These are phyloP conservation scores for Botryosphaeria dothidea DNA, from an alignment of 2,329 filamentous ascomycete species.

Conservation along the genomic window DNA sequence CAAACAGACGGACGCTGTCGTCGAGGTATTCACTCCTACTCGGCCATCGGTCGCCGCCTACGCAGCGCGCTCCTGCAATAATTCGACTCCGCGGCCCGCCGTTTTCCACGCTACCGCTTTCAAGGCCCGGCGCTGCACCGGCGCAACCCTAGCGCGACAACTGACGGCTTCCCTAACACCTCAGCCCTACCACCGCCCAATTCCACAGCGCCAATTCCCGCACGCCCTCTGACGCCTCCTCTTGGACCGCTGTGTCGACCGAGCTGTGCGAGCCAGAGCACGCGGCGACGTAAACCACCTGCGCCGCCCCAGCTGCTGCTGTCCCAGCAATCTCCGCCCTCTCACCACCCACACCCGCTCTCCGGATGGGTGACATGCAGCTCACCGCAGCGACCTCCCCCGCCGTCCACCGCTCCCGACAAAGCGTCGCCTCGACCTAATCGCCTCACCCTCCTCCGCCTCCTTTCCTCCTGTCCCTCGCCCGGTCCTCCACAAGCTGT, in stretches of 20 bases:
- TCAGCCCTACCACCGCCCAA: constrained; percentile 20
- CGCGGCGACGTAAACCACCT: neutral
- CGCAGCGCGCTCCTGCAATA: neutral
- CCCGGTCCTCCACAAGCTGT: neutral
- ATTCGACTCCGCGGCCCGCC: neutral
- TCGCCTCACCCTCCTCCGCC: neutral
- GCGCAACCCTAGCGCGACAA: constrained; percentile 13
- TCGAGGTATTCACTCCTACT: neutral
- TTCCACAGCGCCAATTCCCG: constrained; percentile 1
- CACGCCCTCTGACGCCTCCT: neutral
- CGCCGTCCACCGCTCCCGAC: constrained; percentile 6
- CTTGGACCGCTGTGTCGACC: constrained; percentile 6
- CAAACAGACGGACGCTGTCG: constrained; percentile 10
- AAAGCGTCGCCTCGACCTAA: neutral
- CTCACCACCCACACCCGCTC: constrained; percentile 13
- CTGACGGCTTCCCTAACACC: constrained; percentile 10
- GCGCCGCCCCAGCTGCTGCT: neutral
- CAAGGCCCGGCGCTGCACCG: constrained; percentile 6
- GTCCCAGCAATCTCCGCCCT: constrained; percentile 4
- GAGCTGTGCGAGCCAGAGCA: constrained; percentile 3
- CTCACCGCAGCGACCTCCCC: constrained; percentile 12
- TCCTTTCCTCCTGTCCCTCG: neutral
- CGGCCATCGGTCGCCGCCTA: neutral
- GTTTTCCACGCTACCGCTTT: constrained; percentile 13
- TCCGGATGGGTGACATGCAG: constrained; percentile 20